Evolutionary conservation across 176 grass and related monocot species (phyloP).

Genomic region (Oropetium thomaeum): DNA sequence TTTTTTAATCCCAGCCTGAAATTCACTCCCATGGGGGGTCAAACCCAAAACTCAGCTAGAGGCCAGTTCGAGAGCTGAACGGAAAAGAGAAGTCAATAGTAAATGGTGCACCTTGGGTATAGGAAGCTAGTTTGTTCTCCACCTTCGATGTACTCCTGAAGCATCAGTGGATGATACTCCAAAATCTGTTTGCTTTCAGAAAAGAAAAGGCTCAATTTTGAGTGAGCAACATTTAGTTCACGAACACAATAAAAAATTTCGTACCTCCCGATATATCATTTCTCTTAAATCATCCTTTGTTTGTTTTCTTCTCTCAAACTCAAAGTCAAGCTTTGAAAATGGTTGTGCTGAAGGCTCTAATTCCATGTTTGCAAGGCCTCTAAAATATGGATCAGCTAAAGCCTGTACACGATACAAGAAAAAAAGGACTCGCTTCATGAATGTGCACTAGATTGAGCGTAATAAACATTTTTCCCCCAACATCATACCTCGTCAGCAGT

Average conservation of each 20-base stretch:
- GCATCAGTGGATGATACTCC: constrained; percentile 94
- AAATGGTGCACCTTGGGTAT: constrained; percentile 86
- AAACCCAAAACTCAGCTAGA: no score
- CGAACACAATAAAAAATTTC: constrained; percentile 16
- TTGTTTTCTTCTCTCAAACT: constrained; percentile 83
- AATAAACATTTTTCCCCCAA: neutral
- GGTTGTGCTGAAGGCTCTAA: constrained; percentile 59
- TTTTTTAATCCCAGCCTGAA: no score
- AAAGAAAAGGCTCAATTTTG: constrained; percentile 32
- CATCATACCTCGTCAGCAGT: constrained; percentile 72
- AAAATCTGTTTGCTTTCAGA: constrained; percentile 92
- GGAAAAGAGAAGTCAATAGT: no score
- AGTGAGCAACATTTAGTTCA: constrained; percentile 14
- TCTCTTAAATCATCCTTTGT: constrained; percentile 84
- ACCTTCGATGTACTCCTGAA: constrained; percentile 69
- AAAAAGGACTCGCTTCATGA: neutral
- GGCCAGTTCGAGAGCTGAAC: neutral
- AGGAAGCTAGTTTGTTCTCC: constrained; percentile 79
- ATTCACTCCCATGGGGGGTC: no score
- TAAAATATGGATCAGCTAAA: constrained; percentile 96
- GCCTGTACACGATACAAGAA: constrained; percentile 45
- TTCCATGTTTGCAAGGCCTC: constrained; percentile 55
- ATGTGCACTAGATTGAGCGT: neutral
- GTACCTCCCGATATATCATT: constrained; percentile 90
- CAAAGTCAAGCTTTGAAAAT: constrained; percentile 85